Percentiles rank a stretch among this genome's conserved stretches.
Evolutionary conservation across 1,284 basidiomycete genomes (phyloP).

Genomic region (Ceratobasidium sp.): DNA sequence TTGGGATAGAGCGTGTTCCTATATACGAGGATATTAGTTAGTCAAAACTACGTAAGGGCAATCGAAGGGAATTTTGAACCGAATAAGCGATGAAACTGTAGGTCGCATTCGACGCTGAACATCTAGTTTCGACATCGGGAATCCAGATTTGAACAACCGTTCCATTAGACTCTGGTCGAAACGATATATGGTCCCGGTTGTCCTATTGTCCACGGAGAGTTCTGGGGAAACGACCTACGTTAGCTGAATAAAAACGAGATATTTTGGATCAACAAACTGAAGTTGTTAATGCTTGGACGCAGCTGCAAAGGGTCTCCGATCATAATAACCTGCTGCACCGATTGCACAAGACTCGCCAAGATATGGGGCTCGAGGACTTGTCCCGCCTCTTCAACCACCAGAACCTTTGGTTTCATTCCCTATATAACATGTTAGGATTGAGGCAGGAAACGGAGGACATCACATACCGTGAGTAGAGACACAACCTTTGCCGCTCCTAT

Average conservation of each 20-base stretch:
- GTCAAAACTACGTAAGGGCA: no score
- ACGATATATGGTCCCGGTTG: slow-evolving; percentile 62
- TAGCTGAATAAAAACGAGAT: background rate
- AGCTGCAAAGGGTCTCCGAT: slow-evolving; percentile 80
- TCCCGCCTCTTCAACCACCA: slow-evolving; percentile 79
- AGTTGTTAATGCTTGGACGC: slow-evolving; percentile 74
- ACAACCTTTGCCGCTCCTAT: slow-evolving; percentile 76
- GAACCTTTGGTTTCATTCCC: slow-evolving; percentile 67
- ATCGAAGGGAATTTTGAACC: slow-evolving; percentile 51
- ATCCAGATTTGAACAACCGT: slow-evolving; percentile 64
- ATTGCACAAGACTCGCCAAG: slow-evolving; percentile 55
- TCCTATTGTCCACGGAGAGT: slow-evolving; percentile 67
- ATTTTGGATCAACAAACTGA: slow-evolving; percentile 60
- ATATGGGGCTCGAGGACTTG: slow-evolving; percentile 83
- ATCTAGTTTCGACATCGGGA: slow-evolving; percentile 66
- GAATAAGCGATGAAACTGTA: slow-evolving; percentile 63
- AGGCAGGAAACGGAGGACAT: no score
- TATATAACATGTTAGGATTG: slow-evolving; percentile 52
- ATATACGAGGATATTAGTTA: background rate
- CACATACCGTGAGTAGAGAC: slow-evolving; percentile 70
- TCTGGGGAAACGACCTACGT: slow-evolving; percentile 54
- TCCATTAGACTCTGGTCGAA: slow-evolving; percentile 77
- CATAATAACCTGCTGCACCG: slow-evolving; percentile 71
- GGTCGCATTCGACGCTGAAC: slow-evolving; percentile 66
- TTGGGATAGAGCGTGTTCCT: slow-evolving; percentile 72